Percentiles rank a stretch among this genome's conserved stretches.
Evolutionary conservation across 139 green algal species (phyloP).

Genomic region (Coelastrella sp.): DNA sequence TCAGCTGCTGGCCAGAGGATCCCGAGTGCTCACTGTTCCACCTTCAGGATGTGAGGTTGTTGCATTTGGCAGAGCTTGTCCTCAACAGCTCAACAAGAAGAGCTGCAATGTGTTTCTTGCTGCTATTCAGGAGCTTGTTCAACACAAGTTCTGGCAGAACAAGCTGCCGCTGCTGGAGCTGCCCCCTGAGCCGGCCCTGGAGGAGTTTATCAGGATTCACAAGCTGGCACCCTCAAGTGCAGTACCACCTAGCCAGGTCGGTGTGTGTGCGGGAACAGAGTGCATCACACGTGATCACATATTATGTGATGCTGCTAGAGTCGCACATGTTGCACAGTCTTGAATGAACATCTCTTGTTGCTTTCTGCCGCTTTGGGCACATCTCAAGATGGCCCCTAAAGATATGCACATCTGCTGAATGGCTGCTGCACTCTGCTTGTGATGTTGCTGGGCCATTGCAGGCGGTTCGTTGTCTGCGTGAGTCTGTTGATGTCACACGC

Average conservation of each 20-base stretch:
- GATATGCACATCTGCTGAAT: background rate
- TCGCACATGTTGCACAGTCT: too few relatives aligned
- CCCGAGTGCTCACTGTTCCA: too few relatives aligned
- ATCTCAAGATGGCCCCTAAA: background rate
- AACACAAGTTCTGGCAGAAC: conserved; percentile 78
- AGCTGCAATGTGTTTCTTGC: background rate
- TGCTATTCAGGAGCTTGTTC: conserved; percentile 66
- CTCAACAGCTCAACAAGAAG: background rate
- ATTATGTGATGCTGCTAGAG: too few relatives aligned
- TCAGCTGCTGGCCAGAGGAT: too few relatives aligned
- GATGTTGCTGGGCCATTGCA: background rate
- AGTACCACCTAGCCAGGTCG: conserved; percentile 20
- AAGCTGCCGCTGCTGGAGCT: conserved; percentile 61
- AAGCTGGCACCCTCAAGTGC: conserved; percentile 48
- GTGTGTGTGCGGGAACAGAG: background rate
- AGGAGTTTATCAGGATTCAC: conserved; percentile 72
- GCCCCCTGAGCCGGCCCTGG: conserved; percentile 80
- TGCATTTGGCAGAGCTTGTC: background rate
- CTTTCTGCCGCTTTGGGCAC: background rate
- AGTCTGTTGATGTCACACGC: conserved; percentile 77
- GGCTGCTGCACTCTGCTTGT: background rate
- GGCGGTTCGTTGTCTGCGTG: conserved; percentile 48
- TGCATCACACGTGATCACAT: too few relatives aligned
- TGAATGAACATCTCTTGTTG: background rate
- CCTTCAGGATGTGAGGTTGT: too few relatives aligned